Conservation (phyloP, 1,284 basidiomycete species). For the Cryptococcus floricola region DNA sequence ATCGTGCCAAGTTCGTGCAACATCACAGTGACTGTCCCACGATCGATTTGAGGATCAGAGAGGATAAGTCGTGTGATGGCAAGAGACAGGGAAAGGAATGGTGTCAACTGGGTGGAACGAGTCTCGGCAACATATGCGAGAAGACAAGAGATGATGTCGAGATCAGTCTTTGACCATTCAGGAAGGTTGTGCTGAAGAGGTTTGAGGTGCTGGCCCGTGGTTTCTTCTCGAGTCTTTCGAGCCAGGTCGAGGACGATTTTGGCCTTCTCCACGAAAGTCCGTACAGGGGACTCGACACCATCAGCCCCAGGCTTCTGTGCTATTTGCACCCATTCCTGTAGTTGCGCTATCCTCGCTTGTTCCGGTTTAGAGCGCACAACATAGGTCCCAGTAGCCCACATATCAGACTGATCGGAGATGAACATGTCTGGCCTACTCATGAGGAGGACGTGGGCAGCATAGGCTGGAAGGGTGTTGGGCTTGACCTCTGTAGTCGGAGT, state of each 20-base stretch:
- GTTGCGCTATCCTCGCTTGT: constrained; percentile 57
- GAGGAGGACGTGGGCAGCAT: constrained; percentile 71
- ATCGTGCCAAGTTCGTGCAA: constrained; percentile 66
- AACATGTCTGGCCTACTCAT: constrained; percentile 65
- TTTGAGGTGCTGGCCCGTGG: constrained; percentile 26
- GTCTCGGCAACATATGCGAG: constrained; percentile 59
- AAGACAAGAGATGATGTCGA: constrained; percentile 64
- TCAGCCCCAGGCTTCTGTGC: constrained; percentile 28
- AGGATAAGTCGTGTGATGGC: constrained; percentile 62
- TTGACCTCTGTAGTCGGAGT: constrained; percentile 13
- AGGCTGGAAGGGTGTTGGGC: constrained; percentile 40
- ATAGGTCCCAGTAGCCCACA: constrained; percentile 61
- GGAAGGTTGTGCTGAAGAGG: constrained; percentile 24
- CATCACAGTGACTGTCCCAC: constrained; percentile 51
- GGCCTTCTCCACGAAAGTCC: constrained; percentile 61
- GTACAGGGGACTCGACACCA: constrained; percentile 48
- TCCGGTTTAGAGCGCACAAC: constrained; percentile 65
- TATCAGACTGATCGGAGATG: constrained; percentile 58
- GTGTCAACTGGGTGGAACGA: constrained; percentile 62
- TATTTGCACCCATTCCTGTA: constrained; percentile 56
- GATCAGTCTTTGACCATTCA: constrained; percentile 60
- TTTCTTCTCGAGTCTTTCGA: constrained; percentile 29
- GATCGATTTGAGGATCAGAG: constrained; percentile 50
- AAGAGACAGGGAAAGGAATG: constrained; percentile 57
- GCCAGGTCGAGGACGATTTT: constrained; percentile 49